Evolutionary conservation across 345 rosid species (phyloP).

Genomic region (Eucalyptus tenuipes): DNA sequence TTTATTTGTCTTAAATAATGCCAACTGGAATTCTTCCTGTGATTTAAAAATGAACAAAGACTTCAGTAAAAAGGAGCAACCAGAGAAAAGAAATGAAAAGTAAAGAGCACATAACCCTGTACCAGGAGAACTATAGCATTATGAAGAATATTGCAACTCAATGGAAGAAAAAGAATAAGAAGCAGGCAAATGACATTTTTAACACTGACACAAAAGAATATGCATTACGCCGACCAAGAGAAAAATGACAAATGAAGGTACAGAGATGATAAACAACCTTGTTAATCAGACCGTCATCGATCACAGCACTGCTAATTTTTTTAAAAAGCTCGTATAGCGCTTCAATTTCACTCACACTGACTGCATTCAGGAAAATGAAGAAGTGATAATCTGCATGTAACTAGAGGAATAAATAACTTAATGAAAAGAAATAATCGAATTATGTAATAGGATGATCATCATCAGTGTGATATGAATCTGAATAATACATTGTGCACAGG

Average conservation of each 20-base stretch:
- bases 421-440: background rate
- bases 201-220: background rate
- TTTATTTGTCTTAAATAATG: constrained; percentile 91
- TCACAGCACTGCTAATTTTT: constrained; percentile 98
- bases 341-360: constrained; percentile 97
- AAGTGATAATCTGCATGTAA: background rate
- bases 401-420: background rate
- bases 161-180: background rate
- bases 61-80: background rate
- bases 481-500: background rate
- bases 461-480: background rate
- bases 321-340: constrained; percentile 97
- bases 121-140: background rate
- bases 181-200: background rate
- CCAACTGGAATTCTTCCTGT: constrained; percentile 98
- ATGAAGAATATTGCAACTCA: background rate
- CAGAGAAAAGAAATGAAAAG: background rate
- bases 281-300: constrained; percentile 93
- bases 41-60: background rate
- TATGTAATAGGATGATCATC: background rate
- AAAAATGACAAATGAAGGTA: background rate
- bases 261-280: constrained; percentile 35
- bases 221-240: background rate
- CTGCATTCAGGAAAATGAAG: constrained; percentile 30
- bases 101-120: background rate